A percentile compares a stretch with the other conserved stretches of the same genome.
Conservation (phyloP, 225 moss, liverwort and hornwort genomes). For the Takakia lepidozioides region DNA sequence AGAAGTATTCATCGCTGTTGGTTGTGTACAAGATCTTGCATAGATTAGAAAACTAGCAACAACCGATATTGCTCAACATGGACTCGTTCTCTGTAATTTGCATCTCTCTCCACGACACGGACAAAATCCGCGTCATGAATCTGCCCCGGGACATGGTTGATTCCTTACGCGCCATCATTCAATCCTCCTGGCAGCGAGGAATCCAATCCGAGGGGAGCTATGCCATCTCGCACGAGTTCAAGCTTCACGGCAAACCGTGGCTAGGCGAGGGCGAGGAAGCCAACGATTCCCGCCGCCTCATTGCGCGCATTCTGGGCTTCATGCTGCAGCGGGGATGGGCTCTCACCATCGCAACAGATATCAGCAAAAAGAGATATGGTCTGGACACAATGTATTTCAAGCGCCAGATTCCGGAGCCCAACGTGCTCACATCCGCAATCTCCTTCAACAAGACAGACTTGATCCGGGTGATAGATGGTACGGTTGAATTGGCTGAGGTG, state of each 20-base stretch:
- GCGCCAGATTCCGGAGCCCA: conserved; percentile 4
- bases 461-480: conserved; percentile 38
- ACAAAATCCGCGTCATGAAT: conserved; percentile 41
- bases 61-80: no score
- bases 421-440: conserved; percentile 17
- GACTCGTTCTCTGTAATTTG: conserved; percentile 12
- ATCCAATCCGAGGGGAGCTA: conserved; percentile 33
- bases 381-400: conserved; percentile 45
- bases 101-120: conserved; percentile 19
- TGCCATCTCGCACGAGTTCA: conserved; percentile 29
- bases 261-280: conserved; percentile 6
- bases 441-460: conserved; percentile 26
- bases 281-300: conserved; percentile 13
- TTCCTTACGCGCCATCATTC: conserved; percentile 19
- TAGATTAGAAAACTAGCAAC: no score
- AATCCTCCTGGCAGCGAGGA: conserved; percentile 20
- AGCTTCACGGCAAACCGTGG: conserved; percentile 45
- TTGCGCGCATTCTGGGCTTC: conserved; percentile 26
- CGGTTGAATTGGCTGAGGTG: conserved; percentile 10
- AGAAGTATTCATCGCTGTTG: no score
- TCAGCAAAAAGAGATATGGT: conserved; percentile 2
- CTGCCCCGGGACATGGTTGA: conserved; percentile 11
- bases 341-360: conserved; percentile 8
- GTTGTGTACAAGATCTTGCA: no score
- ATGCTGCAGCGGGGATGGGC: conserved; percentile 37